Evolutionary conservation across 768 basidiomycete genomes (phyloP).

Genomic region (Mycena latifolia): DNA sequence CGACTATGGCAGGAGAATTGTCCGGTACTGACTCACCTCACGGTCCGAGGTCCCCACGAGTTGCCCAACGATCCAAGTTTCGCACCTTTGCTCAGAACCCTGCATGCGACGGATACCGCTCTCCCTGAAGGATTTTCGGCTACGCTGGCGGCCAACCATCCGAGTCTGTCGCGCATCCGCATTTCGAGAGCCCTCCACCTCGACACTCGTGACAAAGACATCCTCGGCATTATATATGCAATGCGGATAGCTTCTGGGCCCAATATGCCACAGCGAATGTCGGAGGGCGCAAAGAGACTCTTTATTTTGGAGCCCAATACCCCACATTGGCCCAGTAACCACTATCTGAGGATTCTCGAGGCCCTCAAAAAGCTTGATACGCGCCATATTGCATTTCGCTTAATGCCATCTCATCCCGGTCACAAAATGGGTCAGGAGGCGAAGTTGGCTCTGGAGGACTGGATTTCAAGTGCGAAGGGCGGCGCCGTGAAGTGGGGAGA

Average conservation of each 20-base stretch:
- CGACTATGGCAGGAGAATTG: not conserved
- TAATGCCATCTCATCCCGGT: not conserved
- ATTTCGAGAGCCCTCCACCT: not conserved
- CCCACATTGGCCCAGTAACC: not conserved
- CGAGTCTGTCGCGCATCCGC: slow-evolving; percentile 2
- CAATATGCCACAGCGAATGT: not conserved
- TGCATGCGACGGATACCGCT: not conserved
- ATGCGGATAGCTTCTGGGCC: not conserved
- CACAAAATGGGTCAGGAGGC: not conserved
- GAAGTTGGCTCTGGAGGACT: not conserved
- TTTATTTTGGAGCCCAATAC: not conserved
- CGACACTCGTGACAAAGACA: not conserved
- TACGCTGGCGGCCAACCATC: not conserved
- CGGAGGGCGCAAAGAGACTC: not conserved
- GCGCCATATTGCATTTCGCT: not conserved
- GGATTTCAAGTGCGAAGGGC: not conserved
- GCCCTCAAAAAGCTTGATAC: not conserved
- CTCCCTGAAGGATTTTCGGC: not conserved
- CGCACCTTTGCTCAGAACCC: not conserved
- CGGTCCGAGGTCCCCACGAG: slow-evolving; percentile 8
- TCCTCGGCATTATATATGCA: not conserved
- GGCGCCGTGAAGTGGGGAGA: not conserved
- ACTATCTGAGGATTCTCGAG: not conserved
- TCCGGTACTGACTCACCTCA: not conserved
- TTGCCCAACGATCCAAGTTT: not conserved